Base-by-base conservation (phyloP, 768 basidiomycete genomes). In the Lactifluus subvellereus region DNA sequence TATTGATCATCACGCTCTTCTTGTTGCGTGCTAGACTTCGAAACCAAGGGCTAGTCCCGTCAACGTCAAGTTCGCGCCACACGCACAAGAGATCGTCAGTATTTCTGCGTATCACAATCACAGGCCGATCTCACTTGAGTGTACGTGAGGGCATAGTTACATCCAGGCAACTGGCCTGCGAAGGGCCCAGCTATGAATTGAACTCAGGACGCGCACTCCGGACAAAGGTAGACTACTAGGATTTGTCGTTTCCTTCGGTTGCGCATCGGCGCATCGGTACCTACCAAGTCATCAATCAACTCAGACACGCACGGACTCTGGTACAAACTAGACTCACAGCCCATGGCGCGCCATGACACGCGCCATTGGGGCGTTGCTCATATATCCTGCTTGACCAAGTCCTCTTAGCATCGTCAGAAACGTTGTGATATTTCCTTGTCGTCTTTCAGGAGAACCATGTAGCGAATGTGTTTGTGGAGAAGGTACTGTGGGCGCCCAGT, bases 1-100 rank as follows among this genome's bases (percentile, higher is more conserved):
- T 69, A 68, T 88, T 84, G 58, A 89, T 85, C 9, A 82, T 82
- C 20, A 88, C 80, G 60, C 86, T 88, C 73, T 86, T 88, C 77
- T 89, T 89, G 72, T 89, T 88, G 55, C 87, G 75, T 9, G 75
- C 87, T 30, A 88, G 79, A 66, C 86, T 87, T 49, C 87, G 76
- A 72, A 86, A 89, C 88, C 88, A 88, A 0, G 86, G 87, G 66
- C 86, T 86, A 0, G 83, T 82, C 1, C 86, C 86, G 65, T 88
- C 87, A 0, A 81, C 76, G 64, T 89, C 87, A 27, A 86, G 77
- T 66, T 88, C 87, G 55, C 87, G 75, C 85, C 85, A 88, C 2
- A 86, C 82, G 5, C 87, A 83, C 30, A 88, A 73, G 6, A 86
- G 86, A 66, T 89, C 87, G 5, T 87, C 87, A 10, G 72, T 74